Evolutionary conservation across 164 flowering plant genomes (phyloP), one percentile per base, ranked within the genome.

Genomic region (Liriodendron chinense): DNA sequence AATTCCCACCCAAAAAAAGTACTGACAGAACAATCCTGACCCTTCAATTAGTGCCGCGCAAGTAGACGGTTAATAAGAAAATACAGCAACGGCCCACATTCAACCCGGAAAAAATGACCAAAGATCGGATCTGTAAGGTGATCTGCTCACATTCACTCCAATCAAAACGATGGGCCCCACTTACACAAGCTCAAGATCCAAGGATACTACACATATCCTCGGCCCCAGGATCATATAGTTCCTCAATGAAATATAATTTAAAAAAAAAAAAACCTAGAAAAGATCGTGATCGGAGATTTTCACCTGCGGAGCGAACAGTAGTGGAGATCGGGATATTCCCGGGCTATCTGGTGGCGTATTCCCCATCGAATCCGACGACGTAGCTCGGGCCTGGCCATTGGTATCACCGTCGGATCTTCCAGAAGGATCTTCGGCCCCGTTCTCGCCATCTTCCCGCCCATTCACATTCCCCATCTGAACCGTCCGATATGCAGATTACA

Each of bases 261-360:
- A 3, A 34, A 34, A 34, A 3, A 34, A 34, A 34, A 4, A 34
- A 75, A 43, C 47, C 26, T 7, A 65, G 26, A 23, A 10, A 23
- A 23, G 34, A 8, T 65, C 10, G 26, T 4, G 28, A 22, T 66
- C 24, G 47, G 63, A 28, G n/a, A 53, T 16, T 53, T 53, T 28
- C 28, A 92, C 97, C 97, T 91, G 94, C 75, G 97, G 90, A 79
- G 86, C 75, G 76, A 89, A 91, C 84, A 87, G 69, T 75, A 87
- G 84, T 23, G 97, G 97, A 68, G 94, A 87, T 77, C 80, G 81
- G 73, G 87, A 83, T 16, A 83, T 84, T 9, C 80, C 77, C 25
- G 90, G 91, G 71, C 89, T 87, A 22, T 59, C 77, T 4, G 93
- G 91, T 20, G 97, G 92, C 63, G 90, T 82, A 73, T 85, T 82